Evolutionary conservation across 2,329 filamentous ascomycete genomes (phyloP).

Genomic region (Biscogniauxia marginata): DNA sequence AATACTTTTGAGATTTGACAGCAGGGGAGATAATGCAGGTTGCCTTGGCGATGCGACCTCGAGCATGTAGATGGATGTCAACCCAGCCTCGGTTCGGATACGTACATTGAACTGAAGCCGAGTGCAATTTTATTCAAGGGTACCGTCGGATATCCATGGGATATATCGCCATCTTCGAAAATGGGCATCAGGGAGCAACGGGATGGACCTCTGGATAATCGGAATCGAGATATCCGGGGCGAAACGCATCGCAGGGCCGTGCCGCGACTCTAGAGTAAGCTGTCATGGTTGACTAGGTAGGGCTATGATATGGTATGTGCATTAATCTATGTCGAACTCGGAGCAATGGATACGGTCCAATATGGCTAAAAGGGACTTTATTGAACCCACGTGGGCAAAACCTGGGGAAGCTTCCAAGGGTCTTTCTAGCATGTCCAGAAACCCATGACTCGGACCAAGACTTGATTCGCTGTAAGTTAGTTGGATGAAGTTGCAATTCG

Average conservation of each 20-base stretch:
- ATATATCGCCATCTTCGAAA: not conserved
- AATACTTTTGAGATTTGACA: not conserved
- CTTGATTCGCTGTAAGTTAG: not conserved
- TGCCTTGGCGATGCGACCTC: not conserved
- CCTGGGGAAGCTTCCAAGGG: not conserved
- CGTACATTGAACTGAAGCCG: not conserved
- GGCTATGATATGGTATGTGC: slow-evolving; percentile 5
- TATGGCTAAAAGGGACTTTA: slow-evolving; percentile 12
- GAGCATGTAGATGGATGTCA: not conserved
- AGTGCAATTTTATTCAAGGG: not conserved
- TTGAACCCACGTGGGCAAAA: slow-evolving; percentile 1
- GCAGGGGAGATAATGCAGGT: not conserved
- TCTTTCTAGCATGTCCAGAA: not conserved
- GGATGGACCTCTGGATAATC: not conserved
- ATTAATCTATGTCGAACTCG: not conserved
- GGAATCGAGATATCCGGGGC: not conserved
- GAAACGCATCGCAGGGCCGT: not conserved
- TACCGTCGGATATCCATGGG: not conserved
- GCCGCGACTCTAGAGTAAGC: not conserved
- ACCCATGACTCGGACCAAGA: not conserved
- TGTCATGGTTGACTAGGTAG: not conserved
- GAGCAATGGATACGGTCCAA: not conserved
- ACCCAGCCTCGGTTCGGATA: not conserved
- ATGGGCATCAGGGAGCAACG: not conserved
- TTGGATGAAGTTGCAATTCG: not conserved